These are phyloP conservation scores for Paxillus ammoniavirescens DNA, from an alignment of 768 basidiomycete genomes.

Conservation along the genomic window DNA sequence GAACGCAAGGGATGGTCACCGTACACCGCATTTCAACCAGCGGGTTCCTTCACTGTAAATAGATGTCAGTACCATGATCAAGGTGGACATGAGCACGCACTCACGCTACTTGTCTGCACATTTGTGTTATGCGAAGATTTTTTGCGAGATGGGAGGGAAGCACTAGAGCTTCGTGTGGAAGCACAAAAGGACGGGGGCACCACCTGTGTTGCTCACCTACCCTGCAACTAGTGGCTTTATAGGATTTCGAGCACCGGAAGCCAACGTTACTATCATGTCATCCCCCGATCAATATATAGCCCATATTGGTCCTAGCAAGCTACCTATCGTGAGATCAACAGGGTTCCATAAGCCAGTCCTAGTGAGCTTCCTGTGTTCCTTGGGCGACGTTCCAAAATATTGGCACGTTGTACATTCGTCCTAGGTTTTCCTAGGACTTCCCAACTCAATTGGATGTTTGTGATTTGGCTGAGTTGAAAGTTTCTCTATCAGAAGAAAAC, in stretches of 20 bases:
- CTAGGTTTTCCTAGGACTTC: conserved; percentile 12
- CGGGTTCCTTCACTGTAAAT: conserved; percentile 67
- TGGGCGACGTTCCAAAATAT: conserved; percentile 6
- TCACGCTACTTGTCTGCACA: conserved; percentile 80
- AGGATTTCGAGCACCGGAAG: conserved; percentile 22
- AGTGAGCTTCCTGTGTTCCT: conserved; percentile 24
- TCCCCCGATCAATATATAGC: conserved; percentile 29
- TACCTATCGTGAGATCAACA: conserved; percentile 22
- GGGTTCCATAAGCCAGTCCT: conserved; percentile 22
- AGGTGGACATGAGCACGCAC: conserved; percentile 28
- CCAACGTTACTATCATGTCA: conserved; percentile 12
- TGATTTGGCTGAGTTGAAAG: conserved; percentile 28
- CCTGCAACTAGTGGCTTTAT: conserved; percentile 24
- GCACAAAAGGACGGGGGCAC: conserved; percentile 9
- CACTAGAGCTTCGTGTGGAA: conserved; percentile 3
- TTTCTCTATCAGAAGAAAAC: conserved; percentile 28
- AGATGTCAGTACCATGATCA: conserved; percentile 1
- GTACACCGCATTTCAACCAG: conserved; percentile 70
- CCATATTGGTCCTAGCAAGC: conserved; percentile 27
- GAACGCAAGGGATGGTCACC: conserved; percentile 20
- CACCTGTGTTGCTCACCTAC: not conserved
- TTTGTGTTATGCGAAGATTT: conserved; percentile 24
- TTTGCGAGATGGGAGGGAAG: not conserved
- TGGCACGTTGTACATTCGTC: conserved; percentile 21
- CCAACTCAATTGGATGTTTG: conserved; percentile 19